Base-by-base conservation (phyloP, 192 early-diverging fungal species). In the Backusella liffmaniae region DNA sequence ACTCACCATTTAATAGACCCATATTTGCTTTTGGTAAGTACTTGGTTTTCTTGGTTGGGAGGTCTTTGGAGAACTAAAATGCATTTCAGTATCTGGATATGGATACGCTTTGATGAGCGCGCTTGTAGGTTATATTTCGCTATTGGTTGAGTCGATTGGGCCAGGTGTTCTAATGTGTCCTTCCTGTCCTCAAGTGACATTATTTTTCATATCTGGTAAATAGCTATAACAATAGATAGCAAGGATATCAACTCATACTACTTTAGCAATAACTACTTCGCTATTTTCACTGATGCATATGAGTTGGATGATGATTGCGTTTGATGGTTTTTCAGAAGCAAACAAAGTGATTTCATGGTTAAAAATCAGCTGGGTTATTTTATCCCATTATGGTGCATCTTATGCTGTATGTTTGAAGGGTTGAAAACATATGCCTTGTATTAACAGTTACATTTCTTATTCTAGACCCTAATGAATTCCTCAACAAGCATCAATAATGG, bases 41-140 rank as follows among this genome's bases (percentile, higher is more conserved):
- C 5, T 49, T 34, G 56, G 5, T 39, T 2, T 46, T 37, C 32
- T n/a, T 67, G n/a, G 18, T 13, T 21, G 0, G 34, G 41, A 16
- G 37, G 18, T 37, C 5, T 1, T 36, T 23, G 5, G 18, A n/a
- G 23, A 18, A 29, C 10, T 49, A 68, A 34, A 66, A 49, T 30
- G 49, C 12, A 36, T 13, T 35, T 39, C 75, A 92, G 91, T 86
- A 2, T 79, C 83, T 66, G 93, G 93, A 44, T 81, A 89, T 41
- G 93, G 93, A 3, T 94, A 93, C 76, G 94, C 93, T 13, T 42
- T 92, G 26, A 92, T 91, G 85, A 90, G 83, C 65, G 90, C 88
- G 6, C 79, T 93, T 29, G 86, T 93, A n/a, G 88, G 88, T 6
- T 95, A 90, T 66, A 85, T 93, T 12, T 82, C 92, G 10, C 78